phyloP scores from a whole-genome alignment of 225 moss, liverwort and hornwort genomes.

The Marchantia polymorpha region DNA sequence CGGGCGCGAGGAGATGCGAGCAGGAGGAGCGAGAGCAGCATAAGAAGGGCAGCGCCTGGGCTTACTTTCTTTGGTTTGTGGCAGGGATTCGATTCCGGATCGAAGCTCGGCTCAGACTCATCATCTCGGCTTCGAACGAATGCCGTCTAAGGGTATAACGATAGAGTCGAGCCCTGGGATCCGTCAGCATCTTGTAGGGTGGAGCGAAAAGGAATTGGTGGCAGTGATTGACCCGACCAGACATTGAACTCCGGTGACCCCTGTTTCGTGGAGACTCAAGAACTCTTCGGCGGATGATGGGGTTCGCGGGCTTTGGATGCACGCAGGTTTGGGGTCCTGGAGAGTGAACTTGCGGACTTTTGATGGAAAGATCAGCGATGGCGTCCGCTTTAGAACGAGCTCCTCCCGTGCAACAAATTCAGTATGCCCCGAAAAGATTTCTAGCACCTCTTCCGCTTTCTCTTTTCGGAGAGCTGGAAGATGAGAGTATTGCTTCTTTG shows the following conservation, averaged over 20 bases:
- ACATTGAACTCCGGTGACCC: not conserved
- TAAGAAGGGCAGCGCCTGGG: not conserved
- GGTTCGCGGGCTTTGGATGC: not conserved
- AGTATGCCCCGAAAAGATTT: conserved; percentile 26
- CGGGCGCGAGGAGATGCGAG: too few species aligned
- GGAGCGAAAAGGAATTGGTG: not conserved
- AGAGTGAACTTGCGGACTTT: not conserved
- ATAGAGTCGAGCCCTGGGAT: not conserved
- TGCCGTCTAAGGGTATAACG: not conserved
- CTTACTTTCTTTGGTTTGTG: conserved; percentile 19
- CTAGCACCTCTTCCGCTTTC: conserved; percentile 26
- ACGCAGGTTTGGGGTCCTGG: conserved; percentile 9
- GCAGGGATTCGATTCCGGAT: conserved; percentile 14
- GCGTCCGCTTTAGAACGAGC: conserved; percentile 4
- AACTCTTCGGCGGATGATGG: conserved; percentile 1
- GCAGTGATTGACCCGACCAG: not conserved
- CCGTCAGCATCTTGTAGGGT: too few species aligned
- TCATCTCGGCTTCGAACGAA: conserved; percentile 7
- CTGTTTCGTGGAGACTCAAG: not conserved
- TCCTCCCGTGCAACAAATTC: conserved; percentile 14
- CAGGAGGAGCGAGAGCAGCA: not conserved
- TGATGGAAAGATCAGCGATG: conserved; percentile 17
- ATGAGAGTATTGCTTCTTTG: conserved; percentile 6
- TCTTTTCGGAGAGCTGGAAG: conserved; percentile 28
- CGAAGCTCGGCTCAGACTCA: conserved; percentile 14